phyloP scores from a whole-genome alignment of 1,284 basidiomycete species.

The Cutaneotrichosporon dermatis region DNA sequence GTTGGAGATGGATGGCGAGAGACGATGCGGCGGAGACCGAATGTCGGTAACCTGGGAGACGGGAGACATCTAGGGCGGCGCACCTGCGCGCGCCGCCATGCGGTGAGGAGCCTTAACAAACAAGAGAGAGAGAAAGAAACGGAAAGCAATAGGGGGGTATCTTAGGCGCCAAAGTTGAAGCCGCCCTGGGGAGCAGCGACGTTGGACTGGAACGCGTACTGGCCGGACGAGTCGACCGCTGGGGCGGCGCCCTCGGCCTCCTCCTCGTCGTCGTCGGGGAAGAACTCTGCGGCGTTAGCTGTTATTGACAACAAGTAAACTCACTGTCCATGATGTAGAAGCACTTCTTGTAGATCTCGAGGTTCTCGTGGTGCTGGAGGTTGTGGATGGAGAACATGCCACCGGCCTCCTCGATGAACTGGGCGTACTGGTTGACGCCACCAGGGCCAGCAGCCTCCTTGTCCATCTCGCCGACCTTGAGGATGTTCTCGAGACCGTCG shows the following conservation, averaged over 20 bases:
- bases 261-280: conserved; percentile 52
- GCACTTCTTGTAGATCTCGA: conserved; percentile 99
- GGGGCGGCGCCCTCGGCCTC: conserved; percentile 65
- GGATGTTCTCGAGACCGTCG: conserved; percentile 96
- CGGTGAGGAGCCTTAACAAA: background rate
- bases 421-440: conserved; percentile 85
- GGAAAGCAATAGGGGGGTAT: background rate
- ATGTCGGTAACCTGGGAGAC: background rate
- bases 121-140: background rate
- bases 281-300: conserved; percentile 33
- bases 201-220: conserved; percentile 68
- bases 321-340: conserved; percentile 96
- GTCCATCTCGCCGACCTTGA: conserved; percentile 97
- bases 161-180: conserved; percentile 69
- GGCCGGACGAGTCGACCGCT: conserved; percentile 78
- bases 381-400: conserved; percentile 99
- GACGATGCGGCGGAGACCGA: conserved; percentile 9
- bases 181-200: conserved; percentile 85
- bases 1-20: background rate
- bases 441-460: conserved; percentile 78
- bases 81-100: conserved; percentile 8
- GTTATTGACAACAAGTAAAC: conserved; percentile 7
- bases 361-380: conserved; percentile 97
- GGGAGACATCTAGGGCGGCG: conserved; percentile 11
- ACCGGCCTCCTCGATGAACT: conserved; percentile 94